Evolutionary conservation across 2,329 filamentous ascomycete genomes (phyloP), one percentile per base, ranked within the genome.

Genomic region (Colletotrichum euphorbiae): DNA sequence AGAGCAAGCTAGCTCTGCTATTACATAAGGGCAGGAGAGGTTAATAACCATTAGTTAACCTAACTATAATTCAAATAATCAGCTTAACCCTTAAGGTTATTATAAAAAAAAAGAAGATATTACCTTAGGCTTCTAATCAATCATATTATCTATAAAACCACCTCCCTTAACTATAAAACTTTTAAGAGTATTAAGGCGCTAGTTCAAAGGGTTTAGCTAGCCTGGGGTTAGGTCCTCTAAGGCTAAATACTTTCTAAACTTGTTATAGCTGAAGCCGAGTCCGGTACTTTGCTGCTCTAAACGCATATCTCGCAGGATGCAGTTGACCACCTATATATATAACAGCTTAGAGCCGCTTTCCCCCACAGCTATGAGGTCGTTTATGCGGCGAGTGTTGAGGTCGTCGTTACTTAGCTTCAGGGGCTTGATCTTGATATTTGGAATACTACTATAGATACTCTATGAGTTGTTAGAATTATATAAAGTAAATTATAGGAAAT

Each of bases 1-100:
- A 5, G 7, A 28, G 28, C 92, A 95, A 0, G 91, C 91, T 42
- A 86, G 88, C 24, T 89, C 85, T 0, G 87, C 77, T 0, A 89
- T 89, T 5, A 94, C 81, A 71, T 90, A 93, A 0, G 91, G 90
- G 74, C 91, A 93, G 0, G 88, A 92, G 0, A 96, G 80, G 72
- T 96, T 92, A 6, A 94, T 80, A 55, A 93, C 90, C 0, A 87
- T 91, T 0, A 92, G 77, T 11, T 80, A 79, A 1, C 87, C 87
- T 0, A 83, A 77, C 56, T 81, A 4, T 6, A 19, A 42, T 6
- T 6, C 9, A 21, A 12, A n/a, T 11, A 38, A 6, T 42, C 13
- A 31, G 36, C 13, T n/a, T 6, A 7, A 28, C 28, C 28, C 28
- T 6, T 28, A 6, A 28, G 11, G 12, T 3, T 13, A 6, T 7